Evolutionary conservation across 371 early-diverging fungal genomes (phyloP), one percentile per base, ranked within the genome.

Genomic region (Synchytrium microbalum): DNA sequence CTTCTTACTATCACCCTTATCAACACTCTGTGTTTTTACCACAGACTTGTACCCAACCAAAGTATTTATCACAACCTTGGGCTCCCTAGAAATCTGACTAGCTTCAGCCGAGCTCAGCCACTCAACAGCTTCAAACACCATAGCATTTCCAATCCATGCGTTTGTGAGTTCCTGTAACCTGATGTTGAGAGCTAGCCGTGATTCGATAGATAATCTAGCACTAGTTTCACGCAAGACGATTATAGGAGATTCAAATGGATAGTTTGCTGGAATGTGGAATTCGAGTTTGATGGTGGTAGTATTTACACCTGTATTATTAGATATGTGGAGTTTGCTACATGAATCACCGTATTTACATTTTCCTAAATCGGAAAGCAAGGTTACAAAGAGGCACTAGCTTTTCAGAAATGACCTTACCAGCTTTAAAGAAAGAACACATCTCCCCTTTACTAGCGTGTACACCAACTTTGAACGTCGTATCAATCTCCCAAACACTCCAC

Each of bases 381-480:
- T 27, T 29, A 3, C 24, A 55, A 16, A 58, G 59, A 59, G 38
- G 3, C 10, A 26, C 32, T 23, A 13, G 51, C 16, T 25, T 30
- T 30, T 10, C 27, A 54, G n/a, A 16, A 27, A 31, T 53, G 13
- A 31, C 31, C 16, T 56, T 38, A 60, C 56, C 56, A 13, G 62
- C 26, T 59, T 57, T n/a, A 52, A 54, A 3, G 69, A 54, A 27
- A 26, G 52, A 1, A 70, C 46, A 27, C 26, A 24, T n/a, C 65
- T 46, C n/a, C 28, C 38, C 65, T 68, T 65, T 1, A 53, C 2
- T 14, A 52, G 10, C 16, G 61, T 61, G 19, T n/a, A 32, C 10
- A 55, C 32, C n/a, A 53, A 33, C 29, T 66, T 64, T 51, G 64
- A 28, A 57, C 30, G 32, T 31, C 8, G 58, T 38, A 5, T 38